Evolutionary conservation across 805 yeast species (phyloP), one percentile per base, ranked within the genome.

Genomic region (Kregervanrija delftensis): DNA sequence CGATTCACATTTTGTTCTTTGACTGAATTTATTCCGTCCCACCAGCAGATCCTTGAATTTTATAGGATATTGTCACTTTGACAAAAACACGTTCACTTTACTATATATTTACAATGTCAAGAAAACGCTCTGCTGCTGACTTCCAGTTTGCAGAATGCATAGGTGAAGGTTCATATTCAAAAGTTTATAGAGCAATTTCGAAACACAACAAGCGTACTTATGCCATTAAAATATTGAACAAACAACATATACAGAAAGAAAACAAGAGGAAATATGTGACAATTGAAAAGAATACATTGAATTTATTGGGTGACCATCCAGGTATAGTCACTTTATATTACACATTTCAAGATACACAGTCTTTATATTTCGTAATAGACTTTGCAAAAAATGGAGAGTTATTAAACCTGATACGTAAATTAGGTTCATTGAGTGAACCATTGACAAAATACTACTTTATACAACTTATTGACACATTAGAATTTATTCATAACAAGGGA

Each of bases 101-200:
- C 28, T 22, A 8, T 22, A 22, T 37, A 17, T 30, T 8, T 34
- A 35, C 42, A 42, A 64, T 64, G 68, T 56, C 68, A 10, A 59
- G 68, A 47, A 74, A 71, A 55, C 66, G 76, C 53, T 66, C 83
- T 15, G 95, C 88, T 11, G 79, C 81, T 52, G 99, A 93, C 60
- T 93, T 90, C 63, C 83, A 81, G 50, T 88, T 93, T 60, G 95
- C 96, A 9, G 80, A 86, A 13, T 80, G 84, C 37, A 76, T 93
- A 17, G 99, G 99, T 5, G 96, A 88, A 60, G 99, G 99, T 1
- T 88, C 97, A 8, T 93, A 91, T 60, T 90, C 98, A 10, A 87
- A 95, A 5, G 99, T 91, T 9, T 86, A 79, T 55, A 84, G 86
- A 46, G 99, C 96, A 0, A 69, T 84, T 5, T 96, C 91, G 49